Evolutionary conservation across 306 rosid species (phyloP).

Genomic region (Castanospermum australe): DNA sequence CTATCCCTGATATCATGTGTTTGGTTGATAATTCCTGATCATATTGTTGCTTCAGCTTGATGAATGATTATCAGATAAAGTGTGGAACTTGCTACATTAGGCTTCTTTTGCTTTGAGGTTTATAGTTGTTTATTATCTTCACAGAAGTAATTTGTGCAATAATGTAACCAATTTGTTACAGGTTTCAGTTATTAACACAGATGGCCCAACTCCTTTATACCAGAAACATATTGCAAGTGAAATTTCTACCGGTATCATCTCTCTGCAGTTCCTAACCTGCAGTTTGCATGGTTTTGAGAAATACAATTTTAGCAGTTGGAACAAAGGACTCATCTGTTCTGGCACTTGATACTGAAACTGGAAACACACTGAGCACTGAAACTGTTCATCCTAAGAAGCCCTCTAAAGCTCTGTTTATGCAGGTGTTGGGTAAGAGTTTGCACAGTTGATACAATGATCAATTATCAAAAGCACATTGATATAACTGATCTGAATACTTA

Average conservation of each 20-base stretch:
- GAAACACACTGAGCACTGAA: constrained; percentile 48
- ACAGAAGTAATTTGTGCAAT: not conserved
- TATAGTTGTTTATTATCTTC: not conserved
- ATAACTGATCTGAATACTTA: not conserved
- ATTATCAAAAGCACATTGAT: not conserved
- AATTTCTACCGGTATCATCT: constrained; percentile 62
- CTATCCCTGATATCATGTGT: not conserved
- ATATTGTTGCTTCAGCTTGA: not conserved
- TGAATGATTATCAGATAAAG: not conserved
- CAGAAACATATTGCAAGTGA: constrained; percentile 74
- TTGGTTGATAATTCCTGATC: not conserved
- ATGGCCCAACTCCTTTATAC: constrained; percentile 63
- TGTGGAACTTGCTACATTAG: not conserved
- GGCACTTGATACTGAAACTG: constrained; percentile 74
- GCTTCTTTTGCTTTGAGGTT: not conserved
- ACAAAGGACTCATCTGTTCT: constrained; percentile 80
- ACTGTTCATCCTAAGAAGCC: constrained; percentile 86
- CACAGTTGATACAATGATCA: constrained; percentile 3
- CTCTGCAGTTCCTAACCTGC: constrained; percentile 67
- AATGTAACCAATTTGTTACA: constrained; percentile 38
- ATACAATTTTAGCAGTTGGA: constrained; percentile 59
- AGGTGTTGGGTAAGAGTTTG: constrained; percentile 66
- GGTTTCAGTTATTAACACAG: constrained; percentile 72
- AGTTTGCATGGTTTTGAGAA: constrained; percentile 74
- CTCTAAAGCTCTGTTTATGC: constrained; percentile 72